Percentiles rank a stretch among this genome's conserved stretches.
These are phyloP conservation scores for Capillidium rhysosporum DNA, from an alignment of 371 early-diverging fungal species.

Conservation along the genomic window DNA sequence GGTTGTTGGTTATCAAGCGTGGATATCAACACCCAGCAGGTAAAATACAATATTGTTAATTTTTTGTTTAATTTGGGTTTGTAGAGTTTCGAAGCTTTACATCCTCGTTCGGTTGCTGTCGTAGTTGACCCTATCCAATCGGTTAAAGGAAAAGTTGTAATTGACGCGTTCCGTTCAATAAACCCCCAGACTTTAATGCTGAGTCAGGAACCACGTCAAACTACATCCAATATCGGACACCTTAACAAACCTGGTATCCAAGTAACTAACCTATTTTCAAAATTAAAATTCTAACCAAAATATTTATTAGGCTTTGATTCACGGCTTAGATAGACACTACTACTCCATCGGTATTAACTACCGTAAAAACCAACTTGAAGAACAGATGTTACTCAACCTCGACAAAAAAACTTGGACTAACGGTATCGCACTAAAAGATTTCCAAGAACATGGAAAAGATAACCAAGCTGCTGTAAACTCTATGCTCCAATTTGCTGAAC, in stretches of 20 bases:
- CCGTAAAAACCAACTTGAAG: slow-evolving; percentile 96
- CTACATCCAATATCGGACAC: slow-evolving; percentile 99
- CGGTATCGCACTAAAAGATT: slow-evolving; percentile 74
- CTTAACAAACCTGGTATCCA: slow-evolving; percentile 97
- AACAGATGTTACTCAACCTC: slow-evolving; percentile 97
- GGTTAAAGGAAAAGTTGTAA: slow-evolving; percentile 99
- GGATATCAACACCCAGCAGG: slow-evolving; percentile 98
- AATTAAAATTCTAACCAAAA: slow-evolving; percentile 1
- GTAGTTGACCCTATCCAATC: slow-evolving; percentile 99
- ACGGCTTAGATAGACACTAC: slow-evolving; percentile 98
- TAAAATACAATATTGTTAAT: slow-evolving; percentile 11
- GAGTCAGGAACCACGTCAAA: slow-evolving; percentile 96
- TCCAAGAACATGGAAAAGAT: slow-evolving; percentile 50
- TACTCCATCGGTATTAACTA: slow-evolving; percentile 99
- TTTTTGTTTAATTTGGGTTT: background rate
- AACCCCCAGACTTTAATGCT: slow-evolving; percentile 78
- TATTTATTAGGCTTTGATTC: slow-evolving; percentile 73
- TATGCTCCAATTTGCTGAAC: slow-evolving; percentile 74
- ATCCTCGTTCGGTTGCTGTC: slow-evolving; percentile 96
- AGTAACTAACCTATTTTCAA: slow-evolving; percentile 12
- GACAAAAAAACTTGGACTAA: slow-evolving; percentile 99
- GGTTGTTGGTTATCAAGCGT: slow-evolving; percentile 99
- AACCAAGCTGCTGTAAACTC: slow-evolving; percentile 71
- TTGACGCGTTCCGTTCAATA: slow-evolving; percentile 99
- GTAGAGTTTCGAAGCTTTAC: slow-evolving; percentile 90